Percentiles rank a stretch among this genome's conserved stretches.
phyloP scores from a whole-genome alignment of 2,329 filamentous ascomycete species.

The Lasiodiplodia theobromae region DNA sequence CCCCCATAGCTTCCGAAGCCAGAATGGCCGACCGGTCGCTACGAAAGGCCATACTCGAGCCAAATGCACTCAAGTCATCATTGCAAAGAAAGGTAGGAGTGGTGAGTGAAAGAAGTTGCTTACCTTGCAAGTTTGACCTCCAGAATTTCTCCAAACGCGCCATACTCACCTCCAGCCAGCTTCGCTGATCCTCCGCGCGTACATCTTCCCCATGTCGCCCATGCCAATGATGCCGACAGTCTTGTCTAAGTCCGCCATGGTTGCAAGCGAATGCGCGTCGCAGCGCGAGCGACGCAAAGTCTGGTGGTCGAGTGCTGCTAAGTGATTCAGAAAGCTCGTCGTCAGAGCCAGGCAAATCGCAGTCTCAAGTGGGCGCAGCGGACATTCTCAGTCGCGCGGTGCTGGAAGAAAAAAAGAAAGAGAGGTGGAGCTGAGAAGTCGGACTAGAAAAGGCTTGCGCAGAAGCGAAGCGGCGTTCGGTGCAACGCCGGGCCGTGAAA shows the following conservation, averaged over 20 bases:
- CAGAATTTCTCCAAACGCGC: constrained; percentile 39
- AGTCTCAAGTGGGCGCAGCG: constrained; percentile 24
- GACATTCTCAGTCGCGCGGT: constrained; percentile 17
- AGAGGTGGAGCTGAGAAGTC: constrained; percentile 6
- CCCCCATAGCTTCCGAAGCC: constrained; percentile 65
- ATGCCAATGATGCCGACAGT: constrained; percentile 92
- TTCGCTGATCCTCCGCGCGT: constrained; percentile 83
- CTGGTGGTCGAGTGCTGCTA: not conserved
- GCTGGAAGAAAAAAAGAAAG: constrained; percentile 19
- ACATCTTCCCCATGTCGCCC: constrained; percentile 99
- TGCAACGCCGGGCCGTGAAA: constrained; percentile 19
- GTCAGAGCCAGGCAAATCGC: constrained; percentile 12
- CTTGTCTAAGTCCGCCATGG: constrained; percentile 56
- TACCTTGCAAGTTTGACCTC: constrained; percentile 41
- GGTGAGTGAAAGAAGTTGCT: constrained; percentile 36
- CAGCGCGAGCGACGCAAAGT: constrained; percentile 1
- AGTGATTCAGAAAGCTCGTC: constrained; percentile 1
- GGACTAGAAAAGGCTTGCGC: constrained; percentile 20
- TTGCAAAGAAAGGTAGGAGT: constrained; percentile 50
- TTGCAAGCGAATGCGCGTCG: constrained; percentile 1
- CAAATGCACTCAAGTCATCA: constrained; percentile 99
- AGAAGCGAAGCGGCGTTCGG: constrained; percentile 21
- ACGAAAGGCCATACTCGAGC: constrained; percentile 90
- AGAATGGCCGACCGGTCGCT: constrained; percentile 74
- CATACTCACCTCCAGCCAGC: constrained; percentile 92